Base-by-base conservation (phyloP, 345 rosid species). In the Salix suchowensis region DNA sequence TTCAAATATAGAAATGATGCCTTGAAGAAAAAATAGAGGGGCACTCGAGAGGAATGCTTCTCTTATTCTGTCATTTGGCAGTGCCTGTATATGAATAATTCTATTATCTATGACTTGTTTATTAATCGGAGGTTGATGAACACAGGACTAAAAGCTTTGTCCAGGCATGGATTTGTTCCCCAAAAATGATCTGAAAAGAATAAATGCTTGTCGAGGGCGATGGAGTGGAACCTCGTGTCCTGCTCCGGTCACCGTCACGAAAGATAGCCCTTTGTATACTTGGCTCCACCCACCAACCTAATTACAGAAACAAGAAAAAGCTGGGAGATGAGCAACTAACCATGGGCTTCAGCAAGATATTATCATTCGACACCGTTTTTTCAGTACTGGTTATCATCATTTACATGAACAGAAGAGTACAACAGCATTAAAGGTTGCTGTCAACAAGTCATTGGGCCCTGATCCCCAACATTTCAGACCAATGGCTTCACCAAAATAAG, bases 261-360 rank as follows among this genome's bases (percentile, higher is more conserved):
- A 79, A 14, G 97, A 90, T 80, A 95, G 88, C 46, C 98, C 97
- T 84, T 82, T 70, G 83, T 93, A 95, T 40, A 83, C 91, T 88
- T 95, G 98, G 91, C 97, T 90, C 97, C 98, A 93, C 19, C 98
- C 97, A 18, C 96, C 98, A 74, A 91, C 97, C 98, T 95, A 66
- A 36, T 28, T 76, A 55, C 62, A 62, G 46, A 48, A 55, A n/a
- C 30, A 74, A 60, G 9, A 0, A 72, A 72, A 48, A 71, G 19
- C 40, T 10, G 30, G 2, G 19, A 36, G 61, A 52, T 60, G 16
- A 46, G 16, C 13, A 13, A 30, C 52, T 4, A 46, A 1, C 52
- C 52, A 12, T 0, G 46, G 32, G 30, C 18, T 50, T 23, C 30
- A 14, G 18, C 11, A 16, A 70, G 73, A 23, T 44, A 4, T 46